Base-by-base conservation (phyloP, 352 stramenopile species). In the Pythium guiyangense region DNA sequence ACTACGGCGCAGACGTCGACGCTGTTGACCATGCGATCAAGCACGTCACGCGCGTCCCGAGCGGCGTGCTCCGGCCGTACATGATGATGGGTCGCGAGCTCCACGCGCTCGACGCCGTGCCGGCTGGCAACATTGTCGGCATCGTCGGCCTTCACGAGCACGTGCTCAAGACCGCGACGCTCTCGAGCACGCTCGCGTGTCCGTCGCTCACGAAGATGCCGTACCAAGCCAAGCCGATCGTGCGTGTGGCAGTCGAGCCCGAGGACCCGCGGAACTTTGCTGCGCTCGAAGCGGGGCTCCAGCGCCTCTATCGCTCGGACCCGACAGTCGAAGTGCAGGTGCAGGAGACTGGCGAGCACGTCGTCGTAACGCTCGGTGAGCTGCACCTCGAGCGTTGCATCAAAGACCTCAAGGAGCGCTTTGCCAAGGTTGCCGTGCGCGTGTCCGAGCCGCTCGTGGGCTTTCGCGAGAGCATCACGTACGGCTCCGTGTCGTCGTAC, bases 31-130 rank as follows among this genome's bases (percentile, higher is more conserved):
- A 35, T 3, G 60, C 49, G 3, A 52, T 82, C 39, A 82, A 83
- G 57, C 82, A 94, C 43, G 80, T 90, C 26, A 74, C 79, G 3
- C 71, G 62, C 11, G 71, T 94, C 14, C 57, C 64, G 12, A 64
- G 60, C 6, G 73, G 69, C 27, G 49, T 83, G 22, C 60, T 94
- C 18, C 79, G 81, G n/a, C 73, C 88, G 9, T 96, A 96, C 65
- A 93, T 97, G 83, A 92, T 97, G 78, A 97, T 97, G 91, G 90
- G 89, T 0, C 78, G 87, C 0, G 88, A 96, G 49, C 68, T 97
- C 31, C 71, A 95, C 40, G 74, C 80, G 11, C 62, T 96, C 9
- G 59, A 76, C 15, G 69, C 71, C 18, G 90, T 97, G 2, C 86
- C 90, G 0, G 89, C 91, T 1, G 91, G 91, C 34, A 97, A 97